These are phyloP conservation scores for Trametes maxima DNA, from an alignment of 768 basidiomycete species.

Conservation along the genomic window DNA sequence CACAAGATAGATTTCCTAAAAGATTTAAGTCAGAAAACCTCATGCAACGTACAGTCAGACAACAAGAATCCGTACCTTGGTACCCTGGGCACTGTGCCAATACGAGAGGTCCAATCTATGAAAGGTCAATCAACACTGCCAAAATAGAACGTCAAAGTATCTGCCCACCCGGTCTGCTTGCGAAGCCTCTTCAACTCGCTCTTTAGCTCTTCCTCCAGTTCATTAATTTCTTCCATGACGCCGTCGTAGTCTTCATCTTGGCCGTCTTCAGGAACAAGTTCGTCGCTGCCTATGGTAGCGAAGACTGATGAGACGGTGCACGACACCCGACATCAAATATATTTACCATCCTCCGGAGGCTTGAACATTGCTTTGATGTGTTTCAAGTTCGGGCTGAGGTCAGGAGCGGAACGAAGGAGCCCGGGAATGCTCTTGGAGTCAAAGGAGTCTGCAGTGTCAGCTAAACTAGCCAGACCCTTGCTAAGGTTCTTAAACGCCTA, in stretches of 20 bases:
- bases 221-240: constrained; percentile 68
- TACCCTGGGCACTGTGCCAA: constrained; percentile 82
- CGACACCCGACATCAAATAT: background rate
- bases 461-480: constrained; percentile 63
- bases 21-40: background rate
- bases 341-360: constrained; percentile 61
- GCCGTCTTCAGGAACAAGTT: constrained; percentile 80
- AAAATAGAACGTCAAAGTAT: constrained; percentile 3
- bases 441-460: constrained; percentile 70
- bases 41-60: background rate
- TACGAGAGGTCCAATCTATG: constrained; percentile 54
- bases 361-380: constrained; percentile 75
- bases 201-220: constrained; percentile 74
- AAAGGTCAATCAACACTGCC: constrained; percentile 29
- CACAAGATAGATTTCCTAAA: constrained; percentile 87
- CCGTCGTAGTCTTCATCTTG: constrained; percentile 86
- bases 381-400: constrained; percentile 69
- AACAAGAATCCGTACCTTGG: constrained; percentile 54
- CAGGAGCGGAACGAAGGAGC: constrained; percentile 79
- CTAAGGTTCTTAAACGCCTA: constrained; percentile 79
- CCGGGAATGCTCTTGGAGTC: constrained; percentile 74
- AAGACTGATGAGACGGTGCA: background rate
- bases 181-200: constrained; percentile 63
- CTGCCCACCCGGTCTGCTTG: constrained; percentile 64
- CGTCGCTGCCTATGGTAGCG: constrained; percentile 50